Conservation (phyloP, 2,329 filamentous ascomycete genomes). For the Ophiostoma triangulosporum region DNA sequence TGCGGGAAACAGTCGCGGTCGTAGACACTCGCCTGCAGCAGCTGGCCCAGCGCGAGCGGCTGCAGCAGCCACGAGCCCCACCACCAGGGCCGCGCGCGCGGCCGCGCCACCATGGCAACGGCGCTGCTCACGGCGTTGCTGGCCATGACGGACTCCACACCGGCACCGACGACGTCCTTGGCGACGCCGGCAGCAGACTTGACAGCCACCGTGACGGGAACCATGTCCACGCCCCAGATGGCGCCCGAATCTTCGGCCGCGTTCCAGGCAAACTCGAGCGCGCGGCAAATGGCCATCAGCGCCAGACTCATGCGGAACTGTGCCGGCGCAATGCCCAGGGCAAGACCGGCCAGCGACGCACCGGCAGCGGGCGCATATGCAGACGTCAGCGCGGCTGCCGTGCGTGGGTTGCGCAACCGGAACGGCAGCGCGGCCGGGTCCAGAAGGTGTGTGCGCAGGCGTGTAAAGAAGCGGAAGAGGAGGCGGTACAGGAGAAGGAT, state of each 20-base stretch:
- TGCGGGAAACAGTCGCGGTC: slow-evolving; percentile 60
- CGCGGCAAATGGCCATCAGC: slow-evolving; percentile 68
- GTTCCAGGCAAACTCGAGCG: slow-evolving; percentile 80
- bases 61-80: slow-evolving; percentile 75
- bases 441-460: slow-evolving; percentile 65
- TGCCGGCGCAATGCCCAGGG: slow-evolving; percentile 60
- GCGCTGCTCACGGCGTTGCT: slow-evolving; percentile 2
- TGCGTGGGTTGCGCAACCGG: slow-evolving; percentile 65
- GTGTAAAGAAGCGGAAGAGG: slow-evolving; percentile 77
- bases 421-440: slow-evolving; percentile 71
- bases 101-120: slow-evolving; percentile 9
- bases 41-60: slow-evolving; percentile 61
- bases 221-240: slow-evolving; percentile 46
- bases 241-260: slow-evolving; percentile 60
- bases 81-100: slow-evolving; percentile 62
- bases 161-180: slow-evolving; percentile 16
- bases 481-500: slow-evolving; percentile 76
- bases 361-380: slow-evolving; percentile 79
- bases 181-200: slow-evolving; percentile 21
- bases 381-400: slow-evolving; percentile 64
- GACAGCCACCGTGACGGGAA: slow-evolving; percentile 14
- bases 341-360: slow-evolving; percentile 72
- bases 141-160: slow-evolving; percentile 6
- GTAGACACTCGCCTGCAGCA: slow-evolving; percentile 64
- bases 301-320: slow-evolving; percentile 60